These are phyloP conservation scores for Halenospora varia DNA, from an alignment of 495 filamentous ascomycete species.

Conservation along the genomic window DNA sequence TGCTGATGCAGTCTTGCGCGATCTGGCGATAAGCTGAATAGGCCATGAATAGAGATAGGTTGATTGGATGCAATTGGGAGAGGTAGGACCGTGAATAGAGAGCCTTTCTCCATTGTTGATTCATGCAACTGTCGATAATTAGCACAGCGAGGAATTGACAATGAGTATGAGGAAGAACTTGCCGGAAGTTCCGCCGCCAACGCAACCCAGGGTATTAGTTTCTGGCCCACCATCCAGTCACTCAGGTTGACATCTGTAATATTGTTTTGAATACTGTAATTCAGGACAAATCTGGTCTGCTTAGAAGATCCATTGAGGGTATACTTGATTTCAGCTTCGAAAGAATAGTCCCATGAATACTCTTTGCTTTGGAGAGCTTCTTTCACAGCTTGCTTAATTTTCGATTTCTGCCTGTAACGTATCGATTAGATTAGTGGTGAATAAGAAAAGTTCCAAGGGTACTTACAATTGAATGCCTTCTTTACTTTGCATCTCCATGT, in stretches of 20 bases:
- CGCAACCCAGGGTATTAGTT: conserved; percentile 38
- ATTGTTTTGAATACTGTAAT: conserved; percentile 26
- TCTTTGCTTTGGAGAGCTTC: background rate
- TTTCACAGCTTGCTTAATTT: conserved; percentile 13
- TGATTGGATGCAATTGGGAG: conserved; percentile 34
- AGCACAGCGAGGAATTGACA: too few relatives aligned
- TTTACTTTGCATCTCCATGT: conserved; percentile 19
- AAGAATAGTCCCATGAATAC: conserved; percentile 18
- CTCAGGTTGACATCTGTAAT: conserved; percentile 21
- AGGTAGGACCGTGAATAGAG: conserved; percentile 36
- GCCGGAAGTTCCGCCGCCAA: conserved; percentile 33
- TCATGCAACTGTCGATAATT: too few relatives aligned
- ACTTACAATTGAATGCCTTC: too few relatives aligned
- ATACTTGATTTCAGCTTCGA: conserved; percentile 14
- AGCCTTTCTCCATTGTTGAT: conserved; percentile 16
- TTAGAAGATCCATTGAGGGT: background rate
- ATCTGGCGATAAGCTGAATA: conserved; percentile 38
- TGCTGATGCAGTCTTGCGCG: conserved; percentile 33
- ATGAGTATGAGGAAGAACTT: too few relatives aligned
- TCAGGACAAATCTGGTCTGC: conserved; percentile 22
- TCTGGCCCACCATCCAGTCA: conserved; percentile 31
- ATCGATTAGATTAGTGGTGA: too few relatives aligned
- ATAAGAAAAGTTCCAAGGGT: too few relatives aligned
- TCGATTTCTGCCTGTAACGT: conserved; percentile 14
- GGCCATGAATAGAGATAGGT: conserved; percentile 38